Evolutionary conservation across 768 basidiomycete genomes (phyloP), one percentile per base, ranked within the genome.

Genomic region (Galerina marginata): DNA sequence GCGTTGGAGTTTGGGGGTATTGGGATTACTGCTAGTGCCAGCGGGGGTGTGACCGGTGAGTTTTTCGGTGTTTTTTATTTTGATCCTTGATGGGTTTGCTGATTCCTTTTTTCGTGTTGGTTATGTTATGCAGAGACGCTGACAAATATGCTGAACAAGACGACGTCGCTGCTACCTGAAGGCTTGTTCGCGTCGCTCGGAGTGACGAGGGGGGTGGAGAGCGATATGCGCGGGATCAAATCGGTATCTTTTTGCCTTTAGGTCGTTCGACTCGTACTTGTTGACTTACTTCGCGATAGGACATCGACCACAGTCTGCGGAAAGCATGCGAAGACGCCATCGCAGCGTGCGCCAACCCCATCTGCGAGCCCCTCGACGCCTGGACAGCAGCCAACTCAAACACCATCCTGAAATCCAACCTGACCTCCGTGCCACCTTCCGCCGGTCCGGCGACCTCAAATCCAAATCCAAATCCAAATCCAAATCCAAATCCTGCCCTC

Each of bases 321-420:
- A 79, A 80, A 15, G 89, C 88, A 0, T 99, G 96, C 75, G 94
- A 96, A 76, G 86, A 87, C 42, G 83, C 94, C 39, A 96, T 99
- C 58, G 74, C 80, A 3, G 74, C 83, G 12, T 88, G 88, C 61
- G 81, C 87, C 7, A 75, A 79, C 40, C 72, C 79, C 0, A 81
- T 92, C 25, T 86, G 86, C 43, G 76, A 78, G 3, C 83, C 90
- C 0, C 72, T 95, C 15, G 84, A 79, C 36, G 69, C 77, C 16
- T 96, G 93, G 87, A 75, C 86, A 26, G 49, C 42, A 10, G 23
- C 40, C 4, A 44, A 59, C 7, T 1, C 29, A 33, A 33, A 33
- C 16, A 44, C 6, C 42, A 59, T 47, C 59, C 61, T 45, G 3
- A 53, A 61, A 23, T 23, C 23, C 16, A 10, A 37, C 39, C 10